A percentile compares a stretch with the other conserved stretches of the same genome.
Evolutionary conservation across 169 alveolate genomes (phyloP).

Genomic region (Amoebophrya sp.): DNA sequence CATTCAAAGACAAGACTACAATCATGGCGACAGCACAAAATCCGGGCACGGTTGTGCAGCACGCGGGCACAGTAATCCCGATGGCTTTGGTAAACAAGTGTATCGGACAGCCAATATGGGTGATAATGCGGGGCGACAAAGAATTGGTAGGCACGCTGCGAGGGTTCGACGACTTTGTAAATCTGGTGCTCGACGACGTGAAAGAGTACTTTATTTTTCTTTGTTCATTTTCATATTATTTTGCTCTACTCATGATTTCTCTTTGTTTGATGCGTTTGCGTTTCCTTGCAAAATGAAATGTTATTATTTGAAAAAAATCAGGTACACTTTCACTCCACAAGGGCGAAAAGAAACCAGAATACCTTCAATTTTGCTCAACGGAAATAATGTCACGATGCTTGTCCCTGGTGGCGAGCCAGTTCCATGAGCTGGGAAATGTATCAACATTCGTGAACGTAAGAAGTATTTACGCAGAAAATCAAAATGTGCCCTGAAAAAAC

Average conservation of each 20-base stretch:
- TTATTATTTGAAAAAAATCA: no score
- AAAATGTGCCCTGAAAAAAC: no score
- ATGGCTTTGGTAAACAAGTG: slow-evolving; percentile 85
- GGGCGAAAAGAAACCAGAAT: slow-evolving; percentile 44
- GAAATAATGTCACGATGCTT: slow-evolving; percentile 50
- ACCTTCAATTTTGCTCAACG: slow-evolving; percentile 44
- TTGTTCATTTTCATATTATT: no score
- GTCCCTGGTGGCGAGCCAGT: slow-evolving; percentile 55
- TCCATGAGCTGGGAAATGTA: no score
- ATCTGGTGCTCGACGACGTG: slow-evolving; percentile 68
- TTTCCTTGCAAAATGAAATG: no score
- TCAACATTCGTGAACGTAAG: no score
- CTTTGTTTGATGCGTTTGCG: no score
- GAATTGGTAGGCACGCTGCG: slow-evolving; percentile 72
- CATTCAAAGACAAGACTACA: no score
- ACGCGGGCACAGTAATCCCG: slow-evolving; percentile 55
- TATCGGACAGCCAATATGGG: slow-evolving; percentile 80
- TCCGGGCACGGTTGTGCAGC: no score
- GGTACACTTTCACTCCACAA: slow-evolving; percentile 41
- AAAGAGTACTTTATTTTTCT: slow-evolving; percentile 34
- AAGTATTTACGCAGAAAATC: no score
- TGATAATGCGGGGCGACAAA: slow-evolving; percentile 63
- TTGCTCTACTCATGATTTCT: no score
- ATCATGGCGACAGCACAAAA: no score
- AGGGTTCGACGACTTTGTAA: slow-evolving; percentile 86